Conservation (phyloP, 2,329 filamentous ascomycete species). For the Cryphonectria parasitica region DNA sequence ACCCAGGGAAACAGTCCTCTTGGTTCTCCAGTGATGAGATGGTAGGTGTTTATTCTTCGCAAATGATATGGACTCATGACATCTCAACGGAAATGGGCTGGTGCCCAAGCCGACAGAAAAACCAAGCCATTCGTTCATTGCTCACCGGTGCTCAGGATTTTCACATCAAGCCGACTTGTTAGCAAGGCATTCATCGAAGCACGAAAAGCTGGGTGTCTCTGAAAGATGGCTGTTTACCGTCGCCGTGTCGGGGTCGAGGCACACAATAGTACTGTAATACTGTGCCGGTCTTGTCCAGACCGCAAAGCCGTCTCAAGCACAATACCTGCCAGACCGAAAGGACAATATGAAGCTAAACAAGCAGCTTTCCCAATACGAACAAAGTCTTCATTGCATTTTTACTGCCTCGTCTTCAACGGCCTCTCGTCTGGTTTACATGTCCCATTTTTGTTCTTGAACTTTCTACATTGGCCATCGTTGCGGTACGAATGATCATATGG, state of each 20-base stretch:
- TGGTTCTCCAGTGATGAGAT: not conserved
- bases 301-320: not conserved
- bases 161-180: not conserved
- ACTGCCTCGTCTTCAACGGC: not conserved
- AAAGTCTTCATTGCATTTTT: not conserved
- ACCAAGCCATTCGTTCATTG: not conserved
- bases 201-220: not conserved
- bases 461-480: not conserved
- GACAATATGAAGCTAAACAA: constrained; percentile 1
- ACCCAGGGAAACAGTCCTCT: not conserved
- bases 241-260: not conserved
- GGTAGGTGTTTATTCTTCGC: not conserved
- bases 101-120: not conserved
- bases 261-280: not conserved
- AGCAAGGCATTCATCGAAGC: not conserved
- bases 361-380: not conserved
- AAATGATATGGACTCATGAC: not conserved
- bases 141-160: not conserved
- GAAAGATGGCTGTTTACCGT: not conserved
- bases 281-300: not conserved
- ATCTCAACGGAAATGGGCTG: not conserved
- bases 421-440: not conserved
- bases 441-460: not conserved
- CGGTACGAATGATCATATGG: not conserved
- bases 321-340: constrained; percentile 4